A percentile compares a stretch with the other conserved stretches of the same genome.
Conservation (phyloP, 2,329 filamentous ascomycete genomes). For the Gyromitra esculenta region DNA sequence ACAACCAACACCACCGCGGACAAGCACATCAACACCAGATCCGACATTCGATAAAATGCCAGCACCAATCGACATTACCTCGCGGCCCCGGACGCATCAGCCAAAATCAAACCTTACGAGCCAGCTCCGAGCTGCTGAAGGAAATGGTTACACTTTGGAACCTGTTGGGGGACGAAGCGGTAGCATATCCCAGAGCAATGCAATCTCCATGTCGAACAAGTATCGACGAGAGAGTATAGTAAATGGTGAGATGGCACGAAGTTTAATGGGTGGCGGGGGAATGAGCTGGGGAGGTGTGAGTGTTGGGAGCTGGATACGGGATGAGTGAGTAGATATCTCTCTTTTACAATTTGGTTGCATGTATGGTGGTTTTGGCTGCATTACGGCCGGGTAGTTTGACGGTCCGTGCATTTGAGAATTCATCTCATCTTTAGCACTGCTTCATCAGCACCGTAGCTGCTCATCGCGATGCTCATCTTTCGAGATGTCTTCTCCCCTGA, state of each 20-base stretch:
- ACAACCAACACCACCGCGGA: constrained; percentile 47
- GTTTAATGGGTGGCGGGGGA: constrained; percentile 66
- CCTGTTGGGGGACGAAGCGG: constrained; percentile 46
- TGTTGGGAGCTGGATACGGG: constrained; percentile 94
- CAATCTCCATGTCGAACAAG: constrained; percentile 53
- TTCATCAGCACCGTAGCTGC: constrained; percentile 24
- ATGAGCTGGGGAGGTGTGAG: constrained; percentile 98
- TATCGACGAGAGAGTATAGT: constrained; percentile 55
- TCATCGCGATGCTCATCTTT: constrained; percentile 58
- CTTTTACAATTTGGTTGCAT: constrained; percentile 25
- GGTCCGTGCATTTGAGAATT: constrained; percentile 45
- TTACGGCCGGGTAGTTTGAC: constrained; percentile 36
- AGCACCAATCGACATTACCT: constrained; percentile 54
- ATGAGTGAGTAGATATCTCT: constrained; percentile 78
- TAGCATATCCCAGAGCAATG: constrained; percentile 54
- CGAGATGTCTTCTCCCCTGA: constrained; percentile 26
- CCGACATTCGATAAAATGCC: constrained; percentile 53
- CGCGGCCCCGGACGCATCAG: constrained; percentile 48
- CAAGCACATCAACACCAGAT: constrained; percentile 47
- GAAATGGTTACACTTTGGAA: constrained; percentile 35
- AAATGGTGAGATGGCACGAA: constrained; percentile 57
- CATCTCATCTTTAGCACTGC: constrained; percentile 36
- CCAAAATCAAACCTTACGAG: constrained; percentile 53
- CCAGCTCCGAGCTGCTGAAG: constrained; percentile 54
- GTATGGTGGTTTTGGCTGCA: constrained; percentile 21